Conservation (phyloP, 2,329 filamentous ascomycete genomes). For the Orbilia oligospora region DNA sequence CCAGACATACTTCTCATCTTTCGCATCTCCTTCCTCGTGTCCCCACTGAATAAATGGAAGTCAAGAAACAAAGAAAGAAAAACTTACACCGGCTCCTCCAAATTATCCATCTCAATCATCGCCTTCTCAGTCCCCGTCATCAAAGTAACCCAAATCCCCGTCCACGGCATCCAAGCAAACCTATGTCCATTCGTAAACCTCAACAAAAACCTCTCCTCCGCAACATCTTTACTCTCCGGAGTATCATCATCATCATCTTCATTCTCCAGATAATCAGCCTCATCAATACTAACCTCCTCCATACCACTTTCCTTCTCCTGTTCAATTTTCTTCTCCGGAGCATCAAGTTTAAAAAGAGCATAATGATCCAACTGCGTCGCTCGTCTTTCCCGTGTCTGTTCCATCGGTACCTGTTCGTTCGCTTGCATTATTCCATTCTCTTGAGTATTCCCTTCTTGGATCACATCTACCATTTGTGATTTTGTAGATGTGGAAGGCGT, state of each 20-base stretch:
- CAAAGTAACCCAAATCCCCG: slow-evolving; percentile 34
- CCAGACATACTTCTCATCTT: neutral
- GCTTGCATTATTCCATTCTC: neutral
- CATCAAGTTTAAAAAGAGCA: neutral
- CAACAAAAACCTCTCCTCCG: slow-evolving; percentile 9
- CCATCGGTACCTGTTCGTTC: neutral
- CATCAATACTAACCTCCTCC: no score
- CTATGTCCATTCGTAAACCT: slow-evolving; percentile 44
- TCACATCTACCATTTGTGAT: neutral
- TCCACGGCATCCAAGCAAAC: slow-evolving; percentile 16
- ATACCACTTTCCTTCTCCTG: no score
- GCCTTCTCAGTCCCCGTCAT: slow-evolving; percentile 23
- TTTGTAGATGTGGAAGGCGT: neutral
- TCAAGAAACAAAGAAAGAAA: neutral
- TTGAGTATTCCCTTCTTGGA: neutral
- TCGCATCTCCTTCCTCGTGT: no score
- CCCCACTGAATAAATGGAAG: no score
- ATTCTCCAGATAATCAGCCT: no score
- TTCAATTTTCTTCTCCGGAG: no score
- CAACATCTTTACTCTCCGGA: neutral
- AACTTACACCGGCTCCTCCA: slow-evolving; percentile 37
- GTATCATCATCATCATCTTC: no score
- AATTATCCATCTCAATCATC: slow-evolving; percentile 16
- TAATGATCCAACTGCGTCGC: slow-evolving; percentile 8
- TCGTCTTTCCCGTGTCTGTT: neutral